These are phyloP conservation scores for Garcia nutans DNA, from an alignment of 345 rosid species.

Conservation along the genomic window DNA sequence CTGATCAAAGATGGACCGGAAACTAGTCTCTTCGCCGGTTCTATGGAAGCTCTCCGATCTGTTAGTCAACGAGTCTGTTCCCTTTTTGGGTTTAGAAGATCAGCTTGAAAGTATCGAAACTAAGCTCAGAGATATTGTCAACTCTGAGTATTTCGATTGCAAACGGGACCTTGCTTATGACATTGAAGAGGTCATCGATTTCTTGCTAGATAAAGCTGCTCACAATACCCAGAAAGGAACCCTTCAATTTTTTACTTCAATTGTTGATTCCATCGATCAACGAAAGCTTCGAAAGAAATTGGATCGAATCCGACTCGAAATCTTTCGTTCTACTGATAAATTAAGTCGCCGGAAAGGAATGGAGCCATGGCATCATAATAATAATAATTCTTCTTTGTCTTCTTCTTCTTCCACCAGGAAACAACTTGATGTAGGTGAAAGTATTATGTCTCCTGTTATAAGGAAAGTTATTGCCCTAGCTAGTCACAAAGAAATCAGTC, in stretches of 20 bases:
- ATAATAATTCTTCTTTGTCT: not conserved
- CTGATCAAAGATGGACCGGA: slow-evolving; percentile 8
- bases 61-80: slow-evolving; percentile 11
- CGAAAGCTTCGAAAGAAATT: slow-evolving; percentile 11
- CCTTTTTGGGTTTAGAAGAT: slow-evolving; percentile 10
- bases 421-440: slow-evolving; percentile 12
- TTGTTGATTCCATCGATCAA: slow-evolving; percentile 8
- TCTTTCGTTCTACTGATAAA: slow-evolving; percentile 16
- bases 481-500: not conserved
- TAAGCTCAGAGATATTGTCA: slow-evolving; percentile 13
- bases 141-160: slow-evolving; percentile 15
- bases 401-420: not conserved
- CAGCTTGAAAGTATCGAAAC: slow-evolving; percentile 13
- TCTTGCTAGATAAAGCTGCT: slow-evolving; percentile 7
- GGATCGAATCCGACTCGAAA: slow-evolving; percentile 13
- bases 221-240: slow-evolving; percentile 4
- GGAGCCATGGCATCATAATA: slow-evolving; percentile 8
- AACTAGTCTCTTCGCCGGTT: slow-evolving; percentile 12
- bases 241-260: not conserved
- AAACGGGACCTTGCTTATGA: slow-evolving; percentile 17
- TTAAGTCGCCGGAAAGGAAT: slow-evolving; percentile 10
- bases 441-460: slow-evolving; percentile 15
- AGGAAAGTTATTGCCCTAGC: slow-evolving; percentile 8
- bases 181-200: slow-evolving; percentile 18
- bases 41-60: slow-evolving; percentile 17